phyloP scores from a whole-genome alignment of 1,284 basidiomycete species.

The Phylloboletellus chloephorus region DNA sequence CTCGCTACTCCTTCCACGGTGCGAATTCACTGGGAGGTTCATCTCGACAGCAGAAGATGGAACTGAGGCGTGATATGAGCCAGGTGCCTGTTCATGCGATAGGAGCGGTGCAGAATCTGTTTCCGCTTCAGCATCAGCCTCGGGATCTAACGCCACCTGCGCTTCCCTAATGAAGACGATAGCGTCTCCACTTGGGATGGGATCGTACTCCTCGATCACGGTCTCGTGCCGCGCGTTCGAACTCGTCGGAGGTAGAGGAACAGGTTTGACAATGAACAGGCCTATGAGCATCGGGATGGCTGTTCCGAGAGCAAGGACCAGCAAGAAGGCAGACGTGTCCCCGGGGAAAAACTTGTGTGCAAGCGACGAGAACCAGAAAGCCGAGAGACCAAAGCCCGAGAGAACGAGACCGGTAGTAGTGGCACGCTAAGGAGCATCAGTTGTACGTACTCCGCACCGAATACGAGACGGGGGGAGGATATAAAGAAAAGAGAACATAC shows the following conservation, averaged over 20 bases:
- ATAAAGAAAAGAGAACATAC: conserved; percentile 32
- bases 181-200: conserved; percentile 13
- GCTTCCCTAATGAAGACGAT: conserved; percentile 25
- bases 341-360: conserved; percentile 65
- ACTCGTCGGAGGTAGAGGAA: conserved; percentile 42
- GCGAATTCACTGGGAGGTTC: conserved; percentile 2
- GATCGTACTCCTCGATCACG: conserved; percentile 9
- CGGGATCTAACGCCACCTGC: conserved; percentile 27
- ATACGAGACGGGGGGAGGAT: neutral
- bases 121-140: conserved; percentile 12
- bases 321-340: conserved; percentile 63
- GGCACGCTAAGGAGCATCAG: conserved; percentile 46
- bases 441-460: neutral
- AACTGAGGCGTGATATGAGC: conserved; percentile 8
- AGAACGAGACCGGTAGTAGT: conserved; percentile 69
- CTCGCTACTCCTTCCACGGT: conserved; percentile 5
- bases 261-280: conserved; percentile 53
- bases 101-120: conserved; percentile 20
- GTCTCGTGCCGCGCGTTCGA: neutral
- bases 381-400: conserved; percentile 81
- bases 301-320: conserved; percentile 68
- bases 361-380: conserved; percentile 71
- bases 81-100: conserved; percentile 8
- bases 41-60: conserved; percentile 15
- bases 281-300: conserved; percentile 66